A percentile compares a stretch with the other conserved stretches of the same genome.
Conservation (phyloP, 2,329 filamentous ascomycete species). For the Fusarium heterosporum region DNA sequence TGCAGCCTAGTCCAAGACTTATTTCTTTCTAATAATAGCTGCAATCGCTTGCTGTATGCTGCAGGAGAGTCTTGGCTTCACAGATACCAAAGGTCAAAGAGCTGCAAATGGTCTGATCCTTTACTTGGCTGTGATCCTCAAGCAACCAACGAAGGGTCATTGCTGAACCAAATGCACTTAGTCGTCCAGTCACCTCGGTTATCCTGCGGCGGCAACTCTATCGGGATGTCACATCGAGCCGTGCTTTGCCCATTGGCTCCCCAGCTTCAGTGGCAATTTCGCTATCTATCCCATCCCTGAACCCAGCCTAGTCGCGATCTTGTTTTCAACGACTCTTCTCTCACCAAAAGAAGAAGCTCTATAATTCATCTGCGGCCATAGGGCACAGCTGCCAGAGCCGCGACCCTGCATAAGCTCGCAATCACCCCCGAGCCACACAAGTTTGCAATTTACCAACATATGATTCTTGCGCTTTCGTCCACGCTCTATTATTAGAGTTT, state of each 20-base stretch:
- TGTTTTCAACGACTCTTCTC: slow-evolving; percentile 5
- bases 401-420: slow-evolving; percentile 11
- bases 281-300: neutral
- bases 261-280: neutral
- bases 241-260: neutral
- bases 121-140: neutral
- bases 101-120: slow-evolving; percentile 15
- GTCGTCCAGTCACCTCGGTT: slow-evolving; percentile 3
- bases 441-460: neutral
- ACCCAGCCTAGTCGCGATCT: neutral
- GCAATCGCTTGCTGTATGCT: neutral
- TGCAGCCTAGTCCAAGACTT: neutral
- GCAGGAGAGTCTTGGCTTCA: slow-evolving; percentile 15
- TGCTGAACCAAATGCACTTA: neutral
- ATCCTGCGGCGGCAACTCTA: neutral
- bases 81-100: neutral
- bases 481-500: slow-evolving; percentile 23
- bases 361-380: neutral
- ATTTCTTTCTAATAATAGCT: slow-evolving; percentile 23
- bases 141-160: neutral
- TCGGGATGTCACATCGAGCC: neutral
- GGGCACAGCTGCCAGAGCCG: slow-evolving; percentile 9
- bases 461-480: slow-evolving; percentile 24
- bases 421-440: neutral
- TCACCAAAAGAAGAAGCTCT: slow-evolving; percentile 15